These are phyloP conservation scores for Lunularia cruciata DNA, from an alignment of 225 moss, liverwort and hornwort genomes.

Conservation along the genomic window DNA sequence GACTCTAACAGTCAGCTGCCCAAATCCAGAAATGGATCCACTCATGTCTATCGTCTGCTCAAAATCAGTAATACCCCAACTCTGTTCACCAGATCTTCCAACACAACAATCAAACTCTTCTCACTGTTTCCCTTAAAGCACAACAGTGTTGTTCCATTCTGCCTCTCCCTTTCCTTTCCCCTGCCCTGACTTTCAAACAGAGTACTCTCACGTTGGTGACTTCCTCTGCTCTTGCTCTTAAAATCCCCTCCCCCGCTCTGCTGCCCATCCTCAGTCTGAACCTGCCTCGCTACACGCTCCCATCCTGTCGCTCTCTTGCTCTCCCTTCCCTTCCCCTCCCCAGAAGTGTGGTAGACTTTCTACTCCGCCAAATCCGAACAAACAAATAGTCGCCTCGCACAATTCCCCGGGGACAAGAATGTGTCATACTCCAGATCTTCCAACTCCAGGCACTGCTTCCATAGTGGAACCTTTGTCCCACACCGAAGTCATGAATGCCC, in stretches of 20 bases:
- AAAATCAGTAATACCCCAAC: neutral
- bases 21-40: neutral
- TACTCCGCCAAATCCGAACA: neutral
- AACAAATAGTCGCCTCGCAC: neutral
- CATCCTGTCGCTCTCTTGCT: neutral
- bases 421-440: constrained; percentile 3
- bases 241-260: neutral
- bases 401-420: neutral
- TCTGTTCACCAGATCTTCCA: neutral
- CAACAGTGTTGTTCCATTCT: neutral
- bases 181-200: neutral
- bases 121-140: neutral
- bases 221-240: constrained; percentile 12
- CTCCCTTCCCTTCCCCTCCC: no score
- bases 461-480: neutral
- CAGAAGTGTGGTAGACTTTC: no score
- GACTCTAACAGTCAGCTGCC: constrained; percentile 9
- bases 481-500: neutral
- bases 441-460: constrained; percentile 14
- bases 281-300: constrained; percentile 4
- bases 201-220: constrained; percentile 9
- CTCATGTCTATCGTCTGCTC: constrained; percentile 21
- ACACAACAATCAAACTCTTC: neutral
- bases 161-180: neutral
- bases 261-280: neutral